Base-by-base conservation (phyloP, 805 yeast genomes). In the Millerozyma acaciae region DNA sequence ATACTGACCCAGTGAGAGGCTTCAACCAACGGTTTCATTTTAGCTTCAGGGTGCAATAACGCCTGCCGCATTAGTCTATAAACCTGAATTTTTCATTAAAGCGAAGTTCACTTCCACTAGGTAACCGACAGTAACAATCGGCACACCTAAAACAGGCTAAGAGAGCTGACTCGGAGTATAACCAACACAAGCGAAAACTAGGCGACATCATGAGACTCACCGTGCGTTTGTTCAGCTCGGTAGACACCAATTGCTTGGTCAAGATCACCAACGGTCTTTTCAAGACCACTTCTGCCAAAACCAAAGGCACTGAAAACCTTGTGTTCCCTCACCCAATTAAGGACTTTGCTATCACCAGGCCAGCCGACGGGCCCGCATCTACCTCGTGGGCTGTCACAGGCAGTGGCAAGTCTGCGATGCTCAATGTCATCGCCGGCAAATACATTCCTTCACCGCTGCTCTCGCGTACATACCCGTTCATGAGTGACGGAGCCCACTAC, bases 401-500 rank as follows among this genome's bases (percentile, higher is more conserved):
- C 3, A 52, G 80, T 1, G 45, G 55, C 17, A 84, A 80, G 54
- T 57, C 78, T 1, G 67, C 65, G 13, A 63, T 85, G 16, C 57
- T 85, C 17, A 66, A 68, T 30, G 60, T 73, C 1, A 39, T 84
- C n/a, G 72, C 85, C 0, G 79, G 81, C 3, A 67, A 73, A 28
- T 71, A 64, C 43, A 42, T 74, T 6, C 57, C 77, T 0, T 65
- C 58, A 2, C 87, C 88, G 1, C 64, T 78, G 0, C 44, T 60
- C 2, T 57, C 79, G 0, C 57, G 88, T 30, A 48, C 59, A 1
- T 83, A 76, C 44, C 88, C 93, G 1, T 61, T 62, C 21, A 46
- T 76, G 28, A 33, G 45, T 8, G 43, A 48, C 12, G 36, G 34
- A 5, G 38, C 41, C 19, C 53, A 62, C 7, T 50, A 62, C 22